phyloP scores from a whole-genome alignment of 345 rosid species.

The Salix purpurea region DNA sequence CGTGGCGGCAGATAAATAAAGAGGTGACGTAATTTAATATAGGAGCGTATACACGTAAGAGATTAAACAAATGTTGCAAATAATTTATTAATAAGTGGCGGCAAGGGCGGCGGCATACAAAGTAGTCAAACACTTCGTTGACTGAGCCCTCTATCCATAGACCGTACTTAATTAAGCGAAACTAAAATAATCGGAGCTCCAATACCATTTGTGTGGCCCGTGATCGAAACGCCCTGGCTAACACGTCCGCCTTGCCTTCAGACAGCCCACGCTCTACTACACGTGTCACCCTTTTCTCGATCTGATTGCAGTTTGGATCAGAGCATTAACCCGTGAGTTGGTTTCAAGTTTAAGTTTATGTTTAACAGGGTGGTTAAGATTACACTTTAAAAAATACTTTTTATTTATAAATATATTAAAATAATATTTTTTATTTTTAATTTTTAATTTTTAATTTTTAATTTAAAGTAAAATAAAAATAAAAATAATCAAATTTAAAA shows the following conservation, averaged over 20 bases:
- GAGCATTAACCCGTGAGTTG: background rate
- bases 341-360: no score
- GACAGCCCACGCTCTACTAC: background rate
- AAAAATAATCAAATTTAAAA: no score
- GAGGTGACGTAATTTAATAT: background rate
- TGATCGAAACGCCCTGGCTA: background rate
- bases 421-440: no score
- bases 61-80: background rate
- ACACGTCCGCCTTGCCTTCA: background rate
- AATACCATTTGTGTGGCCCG: background rate
- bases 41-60: background rate
- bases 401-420: no score
- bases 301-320: background rate
- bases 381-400: no score
- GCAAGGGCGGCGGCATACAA: slow-evolving; percentile 12
- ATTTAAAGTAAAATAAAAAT: no score
- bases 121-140: slow-evolving; percentile 20
- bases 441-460: no score
- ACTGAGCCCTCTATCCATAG: slow-evolving; percentile 15
- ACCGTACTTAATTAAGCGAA: background rate
- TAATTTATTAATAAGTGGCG: background rate
- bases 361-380: no score
- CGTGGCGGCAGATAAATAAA: background rate
- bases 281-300: background rate
- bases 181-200: background rate